Evolutionary conservation across 1,284 basidiomycete genomes (phyloP), one percentile per base, ranked within the genome.

Genomic region (Xerocomus amazonicus): DNA sequence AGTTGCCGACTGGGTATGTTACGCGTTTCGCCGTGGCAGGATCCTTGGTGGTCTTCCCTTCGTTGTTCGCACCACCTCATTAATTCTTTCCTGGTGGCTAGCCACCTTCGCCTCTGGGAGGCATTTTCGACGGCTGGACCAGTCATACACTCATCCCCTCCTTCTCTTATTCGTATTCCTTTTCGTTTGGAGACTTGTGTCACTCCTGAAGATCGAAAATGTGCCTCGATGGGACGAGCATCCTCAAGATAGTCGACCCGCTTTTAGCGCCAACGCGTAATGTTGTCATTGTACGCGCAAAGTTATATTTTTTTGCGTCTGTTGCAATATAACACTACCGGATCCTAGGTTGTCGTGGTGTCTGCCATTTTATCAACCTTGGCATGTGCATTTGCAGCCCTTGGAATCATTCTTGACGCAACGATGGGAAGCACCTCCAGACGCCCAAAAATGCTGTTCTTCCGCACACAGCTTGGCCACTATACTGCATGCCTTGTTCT

Each of bases 401-500:
- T 55, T 28, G 53, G 66, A 19, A 48, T 45, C 32, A 36, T 60
- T 42, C 63, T 53, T 42, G 56, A 63, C 48, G 60, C 61, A 43
- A 36, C 58, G 28, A 64, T 65, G 41, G 44, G 51, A 45, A 43
- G 23, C 47, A 56, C 40, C 17, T 56, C 45, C 36, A 62, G 47
- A 53, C 60, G 58, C 50, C 68, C 70, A 42, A 79, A 81, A 62
- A 77, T 75, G 36, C 66, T 80, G 47, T 86, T 88, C 65, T 85
- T 88, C 63, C 74, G 76, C 53, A 85, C 84, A 6, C 84, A 84
- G 54, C 73, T 87, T 10, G 86, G 86, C 10, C 74, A 77, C 45
- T 87, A 87, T 62, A 76, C 78, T 13, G 73, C 72, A 39, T 85
- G 80, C 58, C 71, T 89, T 46, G 71, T 88, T 48, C 54, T 82